Base-by-base conservation (phyloP, 164 flowering plant species). In the Umbilicus rupestris region DNA sequence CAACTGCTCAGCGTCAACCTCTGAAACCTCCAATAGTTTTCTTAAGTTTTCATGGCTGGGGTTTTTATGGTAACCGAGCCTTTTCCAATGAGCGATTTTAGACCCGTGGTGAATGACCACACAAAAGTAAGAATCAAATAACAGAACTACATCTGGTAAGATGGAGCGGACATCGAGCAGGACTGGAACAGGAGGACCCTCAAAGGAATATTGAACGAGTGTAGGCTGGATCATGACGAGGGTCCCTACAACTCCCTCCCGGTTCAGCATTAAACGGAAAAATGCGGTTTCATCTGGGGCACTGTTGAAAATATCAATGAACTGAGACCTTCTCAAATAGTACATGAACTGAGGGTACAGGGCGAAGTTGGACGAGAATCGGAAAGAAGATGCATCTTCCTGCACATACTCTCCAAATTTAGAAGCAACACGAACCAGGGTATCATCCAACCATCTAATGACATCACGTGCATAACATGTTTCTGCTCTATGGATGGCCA, bases 301-400 rank as follows among this genome's bases (percentile, higher is more conserved):
- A 73, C 85, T 77, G 69, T 91, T 94, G 60, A 91, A 91, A 14
- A 91, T 88, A 62, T 91, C 90, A 14, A 89, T 74, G 73, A 94
- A 94, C 72, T 94, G 99, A 19, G 99, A 94, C 75, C 96, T 79
- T 76, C 98, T 74, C 62, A 94, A 70, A 65, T 94, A 78, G 68
- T 84, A 94, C 96, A 94, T 91, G 72, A 91, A 91, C 71, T 91
- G 97, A 3, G 96, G 98, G 57, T 77, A 91, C 7, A 91, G 79
- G 41, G 96, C 91, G 78, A 94, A 91, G 55, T 49, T 83, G 6
- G 95, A 72, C 0, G 96, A 69, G n/a, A 94, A 73, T 19, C 87
- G 90, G 64, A 94, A 89, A 41, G 96, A 77, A 22, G 96, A 82
- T 33, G 99, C 90, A 70, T 88, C 96, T 81, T 94, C 99, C 47